Evolutionary conservation across 768 basidiomycete genomes (phyloP).

Genomic region (Mycena kentingensis): DNA sequence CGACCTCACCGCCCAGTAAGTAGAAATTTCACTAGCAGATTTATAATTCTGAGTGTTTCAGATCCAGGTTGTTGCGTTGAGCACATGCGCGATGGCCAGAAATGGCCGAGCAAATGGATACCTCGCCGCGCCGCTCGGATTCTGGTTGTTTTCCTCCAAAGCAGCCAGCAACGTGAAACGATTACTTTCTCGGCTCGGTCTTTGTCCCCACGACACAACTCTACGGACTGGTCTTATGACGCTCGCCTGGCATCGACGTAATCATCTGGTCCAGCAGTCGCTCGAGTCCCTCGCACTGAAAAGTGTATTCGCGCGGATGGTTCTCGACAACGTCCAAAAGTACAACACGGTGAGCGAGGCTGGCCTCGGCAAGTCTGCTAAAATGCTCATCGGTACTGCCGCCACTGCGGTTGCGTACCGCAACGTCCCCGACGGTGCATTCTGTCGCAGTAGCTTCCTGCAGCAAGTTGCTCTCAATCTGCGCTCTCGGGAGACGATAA

Average conservation of each 20-base stretch:
- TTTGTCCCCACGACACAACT: neutral
- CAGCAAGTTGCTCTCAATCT: no score
- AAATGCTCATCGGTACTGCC: neutral
- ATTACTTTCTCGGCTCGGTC: neutral
- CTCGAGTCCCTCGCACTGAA: neutral
- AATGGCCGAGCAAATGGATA: constrained; percentile 4
- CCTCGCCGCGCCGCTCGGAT: neutral
- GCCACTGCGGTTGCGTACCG: no score
- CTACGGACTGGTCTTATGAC: neutral
- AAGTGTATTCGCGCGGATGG: neutral
- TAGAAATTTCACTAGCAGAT: no score
- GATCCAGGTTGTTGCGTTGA: neutral
- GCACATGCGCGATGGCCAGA: neutral
- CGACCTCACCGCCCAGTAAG: neutral
- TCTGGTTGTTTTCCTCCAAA: neutral
- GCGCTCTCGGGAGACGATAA: no score
- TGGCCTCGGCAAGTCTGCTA: neutral
- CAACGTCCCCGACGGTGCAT: no score
- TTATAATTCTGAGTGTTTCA: neutral
- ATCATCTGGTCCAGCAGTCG: neutral
- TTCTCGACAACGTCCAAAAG: neutral
- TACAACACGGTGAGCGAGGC: neutral
- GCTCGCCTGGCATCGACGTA: neutral
- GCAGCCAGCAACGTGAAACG: neutral
- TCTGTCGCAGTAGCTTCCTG: no score